phyloP scores from a whole-genome alignment of 176 grass and related monocot species.

The Pontederia paniculata region DNA sequence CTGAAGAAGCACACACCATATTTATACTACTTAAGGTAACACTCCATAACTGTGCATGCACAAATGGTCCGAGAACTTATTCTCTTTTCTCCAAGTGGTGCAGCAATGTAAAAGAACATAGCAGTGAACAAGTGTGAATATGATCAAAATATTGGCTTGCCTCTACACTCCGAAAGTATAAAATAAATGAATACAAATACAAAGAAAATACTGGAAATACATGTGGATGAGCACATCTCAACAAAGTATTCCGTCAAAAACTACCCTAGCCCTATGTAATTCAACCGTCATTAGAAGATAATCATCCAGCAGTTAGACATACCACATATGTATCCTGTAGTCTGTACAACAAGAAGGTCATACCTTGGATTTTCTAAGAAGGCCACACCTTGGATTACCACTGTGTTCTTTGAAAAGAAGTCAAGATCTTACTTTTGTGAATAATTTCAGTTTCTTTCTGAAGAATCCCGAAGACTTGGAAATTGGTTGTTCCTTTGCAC shows the following conservation, averaged over 20 bases:
- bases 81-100: no score
- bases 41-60: no score
- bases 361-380: neutral
- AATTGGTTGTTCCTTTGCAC: conserved; percentile 21
- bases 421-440: conserved; percentile 39
- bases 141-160: no score
- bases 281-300: conserved; percentile 7
- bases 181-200: conserved; percentile 10
- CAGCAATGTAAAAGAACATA: no score
- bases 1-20: no score
- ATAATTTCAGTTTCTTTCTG: conserved; percentile 34
- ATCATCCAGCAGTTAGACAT: no score
- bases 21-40: no score
- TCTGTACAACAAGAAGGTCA: no score
- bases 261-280: no score
- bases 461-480: conserved; percentile 28
- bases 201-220: conserved; percentile 27
- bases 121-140: no score
- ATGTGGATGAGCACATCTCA: conserved; percentile 53
- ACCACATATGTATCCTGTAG: no score
- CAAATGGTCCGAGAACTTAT: no score
- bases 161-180: neutral
- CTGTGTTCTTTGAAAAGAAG: conserved; percentile 9
- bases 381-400: neutral
- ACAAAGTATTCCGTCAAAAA: conserved; percentile 42